A percentile compares a stretch with the other conserved stretches of the same genome.
Evolutionary conservation across 495 filamentous ascomycete genomes (phyloP).

Genomic region (Xylaria cubensis): DNA sequence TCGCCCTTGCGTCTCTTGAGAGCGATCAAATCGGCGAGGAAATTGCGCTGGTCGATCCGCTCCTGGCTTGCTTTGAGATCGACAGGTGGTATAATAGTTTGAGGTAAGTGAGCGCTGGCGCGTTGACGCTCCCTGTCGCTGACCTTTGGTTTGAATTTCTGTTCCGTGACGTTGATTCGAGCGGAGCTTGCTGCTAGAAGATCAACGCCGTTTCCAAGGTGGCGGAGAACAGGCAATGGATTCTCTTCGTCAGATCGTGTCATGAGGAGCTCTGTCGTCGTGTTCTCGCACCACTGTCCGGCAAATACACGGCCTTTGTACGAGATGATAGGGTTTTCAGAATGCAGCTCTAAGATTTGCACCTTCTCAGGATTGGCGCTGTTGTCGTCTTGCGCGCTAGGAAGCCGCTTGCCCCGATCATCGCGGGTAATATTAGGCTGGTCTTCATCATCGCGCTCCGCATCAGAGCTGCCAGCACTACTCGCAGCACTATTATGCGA

Average conservation of each 20-base stretch:
- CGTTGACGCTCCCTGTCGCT: conserved; percentile 17
- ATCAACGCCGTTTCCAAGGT: conserved; percentile 59
- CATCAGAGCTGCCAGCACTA: conserved; percentile 29
- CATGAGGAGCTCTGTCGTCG: conserved; percentile 83
- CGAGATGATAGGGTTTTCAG: conserved; percentile 70
- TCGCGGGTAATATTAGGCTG: conserved; percentile 30
- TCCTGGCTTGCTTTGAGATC: conserved; percentile 31
- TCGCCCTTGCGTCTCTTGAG: conserved; percentile 62
- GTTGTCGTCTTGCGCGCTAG: conserved; percentile 3
- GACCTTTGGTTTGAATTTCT: conserved; percentile 39
- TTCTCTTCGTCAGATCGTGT: conserved; percentile 52
- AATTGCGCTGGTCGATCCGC: conserved; percentile 51
- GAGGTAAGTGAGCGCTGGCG: conserved; percentile 14
- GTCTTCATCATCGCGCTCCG: conserved; percentile 41
- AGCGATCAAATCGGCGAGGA: conserved; percentile 52
- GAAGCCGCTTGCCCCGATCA: neutral
- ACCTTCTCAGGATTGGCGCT: conserved; percentile 53
- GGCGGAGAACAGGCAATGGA: conserved; percentile 48
- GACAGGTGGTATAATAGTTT: conserved; percentile 30
- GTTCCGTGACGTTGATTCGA: conserved; percentile 52
- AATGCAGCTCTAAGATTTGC: conserved; percentile 84
- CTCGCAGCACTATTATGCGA: conserved; percentile 25
- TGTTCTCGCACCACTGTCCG: conserved; percentile 76
- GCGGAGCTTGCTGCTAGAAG: conserved; percentile 65
- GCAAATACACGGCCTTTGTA: conserved; percentile 77